Evolutionary conservation across 108 stramenopile genomes (phyloP), one percentile per base, ranked within the genome.

Genomic region (Epithemia pelagica): DNA sequence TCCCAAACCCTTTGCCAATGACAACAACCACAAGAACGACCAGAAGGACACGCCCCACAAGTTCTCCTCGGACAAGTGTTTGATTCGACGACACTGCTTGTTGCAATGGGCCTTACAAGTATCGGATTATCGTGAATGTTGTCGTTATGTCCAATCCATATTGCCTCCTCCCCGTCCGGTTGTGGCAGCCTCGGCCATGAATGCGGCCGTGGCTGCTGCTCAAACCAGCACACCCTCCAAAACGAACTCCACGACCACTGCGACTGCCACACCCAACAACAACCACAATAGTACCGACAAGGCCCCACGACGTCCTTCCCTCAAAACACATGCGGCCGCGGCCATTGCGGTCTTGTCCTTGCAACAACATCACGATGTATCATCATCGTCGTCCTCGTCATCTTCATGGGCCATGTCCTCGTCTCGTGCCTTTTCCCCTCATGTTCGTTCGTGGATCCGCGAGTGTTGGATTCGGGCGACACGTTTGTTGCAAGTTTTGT

Each of bases 51-150:
- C 15, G 10, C 5, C 37, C 15, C 5, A 15, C 15, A 46, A 5
- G 5, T 5, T 5, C 15, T 5, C 10, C 15, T 10, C 10, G 5
- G 37, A 46, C 37, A 46, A 46, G 37, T 46, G 5, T 46, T 15
- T 46, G 15, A 46, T 46, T 46, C 37, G 37, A 15, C 37, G 37
- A 5, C 61, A 62, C 2, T 1, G 1, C 2, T 28, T 81, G 2
- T 27, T 81, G 66, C 65, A 65, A 2, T 74, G 68, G 53, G 80
- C 75, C 7, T 33, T 81, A 32, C 74, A 73, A 54, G 61, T 81
- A 32, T 62, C 73, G 3, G 75, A 76, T 32, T 81, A 71, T 61
- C 53, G 69, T 23, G 80, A 81, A 55, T 33, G 31, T 27, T 81
- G 80, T 60, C 75, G 80, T 0, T 72, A 81, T 28, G 72, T 76